Evolutionary conservation across 2,329 filamentous ascomycete genomes (phyloP), one percentile per base, ranked within the genome.

Genomic region (Dothideomycetidae sp.): DNA sequence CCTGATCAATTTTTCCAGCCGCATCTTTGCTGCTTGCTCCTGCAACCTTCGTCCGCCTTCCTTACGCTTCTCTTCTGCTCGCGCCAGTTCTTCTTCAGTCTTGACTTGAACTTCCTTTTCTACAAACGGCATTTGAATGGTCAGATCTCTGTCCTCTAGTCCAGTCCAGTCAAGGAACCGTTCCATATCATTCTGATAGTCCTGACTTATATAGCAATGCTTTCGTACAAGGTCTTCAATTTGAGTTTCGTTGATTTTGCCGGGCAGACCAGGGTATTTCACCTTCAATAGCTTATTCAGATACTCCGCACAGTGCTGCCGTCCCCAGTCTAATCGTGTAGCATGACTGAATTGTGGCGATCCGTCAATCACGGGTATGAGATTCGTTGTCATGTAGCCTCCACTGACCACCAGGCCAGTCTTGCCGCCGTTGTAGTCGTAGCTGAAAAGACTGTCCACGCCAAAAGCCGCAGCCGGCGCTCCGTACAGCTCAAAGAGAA

Each of bases 1-100:
- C 53, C 82, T 81, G 55, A 96, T 83, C 32, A 98, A 67, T 53
- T 93, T 93, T 46, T 98, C 90, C 1, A 98, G 64, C 5, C 90
- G 78, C 84, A 94, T 93, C 59, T 93, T 96, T 7, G 88, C 88
- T 0, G 90, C 90, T 58, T 98, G 90, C 51, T 94, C 85, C 57
- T 98, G 90, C 16, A 98, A 56, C 31, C 92, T 71, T 45, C 90
- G 71, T 0, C 90, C 90, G 48, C 84, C 90, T 59, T 98, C 90
- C 56, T 92, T 93, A 53, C 93, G 84, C 55, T 88, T 80, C 64
- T 98, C 90, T 9, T 88, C 85, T 45, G 92, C 83, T 29, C 76
- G 71, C 2, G 82, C 84, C 11, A 98, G 70, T 56, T 98, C 90
- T 55, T 96, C 90, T 53, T 93, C 83, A 2, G 80, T 90, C 63